Conservation (phyloP, 306 rosid genomes). For the Quercus engelmannii region DNA sequence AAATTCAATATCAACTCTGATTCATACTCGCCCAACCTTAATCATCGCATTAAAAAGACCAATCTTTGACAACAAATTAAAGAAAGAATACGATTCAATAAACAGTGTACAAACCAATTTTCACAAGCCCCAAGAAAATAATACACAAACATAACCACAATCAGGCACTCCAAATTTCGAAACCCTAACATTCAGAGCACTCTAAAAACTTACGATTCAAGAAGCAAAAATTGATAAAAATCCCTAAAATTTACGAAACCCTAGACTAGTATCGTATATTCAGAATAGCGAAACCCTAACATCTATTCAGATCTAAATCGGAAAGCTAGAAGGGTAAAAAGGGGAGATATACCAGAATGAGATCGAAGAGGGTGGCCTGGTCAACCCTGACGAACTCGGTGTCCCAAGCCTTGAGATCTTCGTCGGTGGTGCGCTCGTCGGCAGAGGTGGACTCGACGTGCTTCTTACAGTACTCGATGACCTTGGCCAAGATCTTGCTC, state of each 20-base stretch:
- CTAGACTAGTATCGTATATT: not conserved
- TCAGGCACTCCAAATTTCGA: no score
- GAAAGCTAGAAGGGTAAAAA: not conserved
- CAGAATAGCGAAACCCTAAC: not conserved
- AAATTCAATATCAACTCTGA: no score
- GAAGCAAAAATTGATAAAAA: not conserved
- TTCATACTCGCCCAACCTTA: no score
- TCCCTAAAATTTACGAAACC: not conserved
- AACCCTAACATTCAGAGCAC: no score
- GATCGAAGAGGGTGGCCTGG: slow-evolving; percentile 76
- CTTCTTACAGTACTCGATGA: slow-evolving; percentile 72
- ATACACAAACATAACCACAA: no score
- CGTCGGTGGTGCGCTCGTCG: slow-evolving; percentile 50
- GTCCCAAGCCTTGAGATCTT: slow-evolving; percentile 64
- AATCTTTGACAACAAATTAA: no score
- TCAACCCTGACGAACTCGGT: slow-evolving; percentile 70
- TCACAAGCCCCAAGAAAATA: no score
- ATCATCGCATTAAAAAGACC: no score
- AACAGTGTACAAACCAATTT: no score
- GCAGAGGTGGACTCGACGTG: slow-evolving; percentile 48
- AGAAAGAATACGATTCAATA: no score
- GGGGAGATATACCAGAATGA: slow-evolving; percentile 45
- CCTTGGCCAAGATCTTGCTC: slow-evolving; percentile 74
- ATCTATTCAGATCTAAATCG: not conserved
- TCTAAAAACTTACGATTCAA: no score